Percentiles rank a stretch among this genome's conserved stretches.
These are phyloP conservation scores for Talaromyces atroroseus DNA, from an alignment of 2,329 filamentous ascomycete species.

Conservation along the genomic window DNA sequence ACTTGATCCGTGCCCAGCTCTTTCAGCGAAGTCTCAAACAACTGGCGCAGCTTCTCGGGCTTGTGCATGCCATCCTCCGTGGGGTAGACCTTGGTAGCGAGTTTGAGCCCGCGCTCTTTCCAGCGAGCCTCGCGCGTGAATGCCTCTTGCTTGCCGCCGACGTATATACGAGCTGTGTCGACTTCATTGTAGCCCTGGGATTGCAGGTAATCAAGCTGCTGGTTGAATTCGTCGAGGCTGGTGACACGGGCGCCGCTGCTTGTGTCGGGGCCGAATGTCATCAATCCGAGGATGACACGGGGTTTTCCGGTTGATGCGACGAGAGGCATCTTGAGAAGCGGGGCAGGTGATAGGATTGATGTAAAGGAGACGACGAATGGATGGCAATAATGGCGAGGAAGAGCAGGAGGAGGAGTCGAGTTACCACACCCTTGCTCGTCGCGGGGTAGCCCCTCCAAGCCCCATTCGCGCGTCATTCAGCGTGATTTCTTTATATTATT, in stretches of 20 bases:
- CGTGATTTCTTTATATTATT: no score
- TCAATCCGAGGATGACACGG: slow-evolving; percentile 74
- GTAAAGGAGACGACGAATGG: background rate
- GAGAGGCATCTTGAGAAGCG: slow-evolving; percentile 29
- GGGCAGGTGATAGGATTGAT: background rate
- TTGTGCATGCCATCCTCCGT: slow-evolving; percentile 54
- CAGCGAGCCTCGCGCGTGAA: slow-evolving; percentile 70
- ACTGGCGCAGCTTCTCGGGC: slow-evolving; percentile 57
- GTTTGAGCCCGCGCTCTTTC: slow-evolving; percentile 69
- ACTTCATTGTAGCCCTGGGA: slow-evolving; percentile 75
- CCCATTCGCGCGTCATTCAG: no score
- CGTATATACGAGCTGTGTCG: slow-evolving; percentile 74
- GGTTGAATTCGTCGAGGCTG: slow-evolving; percentile 62
- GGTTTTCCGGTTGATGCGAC: slow-evolving; percentile 46
- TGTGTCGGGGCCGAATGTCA: slow-evolving; percentile 72
- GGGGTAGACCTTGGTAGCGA: slow-evolving; percentile 78
- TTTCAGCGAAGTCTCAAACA: slow-evolving; percentile 62
- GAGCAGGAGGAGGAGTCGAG: no score
- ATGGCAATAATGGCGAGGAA: no score
- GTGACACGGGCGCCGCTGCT: slow-evolving; percentile 66
- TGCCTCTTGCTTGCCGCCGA: slow-evolving; percentile 67
- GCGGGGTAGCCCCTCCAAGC: background rate
- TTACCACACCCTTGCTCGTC: no score
- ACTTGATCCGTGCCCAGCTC: slow-evolving; percentile 68
- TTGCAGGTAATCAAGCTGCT: slow-evolving; percentile 69